Base-by-base conservation (phyloP, 176 grass and related monocot genomes). In the Hyparrhenia diplandra region DNA sequence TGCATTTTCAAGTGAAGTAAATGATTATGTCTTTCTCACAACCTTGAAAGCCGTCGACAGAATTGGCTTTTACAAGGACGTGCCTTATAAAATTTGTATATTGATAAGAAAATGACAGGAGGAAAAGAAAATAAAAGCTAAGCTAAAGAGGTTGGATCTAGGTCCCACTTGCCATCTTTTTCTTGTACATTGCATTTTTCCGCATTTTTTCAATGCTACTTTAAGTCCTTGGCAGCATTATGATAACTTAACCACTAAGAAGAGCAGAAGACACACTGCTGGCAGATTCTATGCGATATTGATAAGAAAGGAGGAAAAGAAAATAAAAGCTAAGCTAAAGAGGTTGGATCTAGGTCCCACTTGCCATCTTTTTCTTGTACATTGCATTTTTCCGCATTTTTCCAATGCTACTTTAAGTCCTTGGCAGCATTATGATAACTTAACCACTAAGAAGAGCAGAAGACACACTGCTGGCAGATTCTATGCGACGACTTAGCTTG, bases 41-140 rank as follows among this genome's bases (percentile, higher is more conserved):
- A 2, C 92, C 83, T 87, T 94, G 80, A 76, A 91, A 94, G 39
- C 92, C 89, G 78, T 91, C 92, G 5, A 89, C 79, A 0, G 83
- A 88, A 47, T 80, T 85, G 47, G 88, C 83, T 72, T 86, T 91
- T 27, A 94, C 66, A n/a, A n/a, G n/a, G n/a, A n/a, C n/a, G n/a
- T n/a, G n/a, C n/a, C n/a, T n/a, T n/a, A n/a, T n/a, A n/a, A n/a
- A n/a, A n/a, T n/a, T n/a, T n/a, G n/a, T n/a, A 69, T 69, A 2
- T 69, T 42, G 20, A 5, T 23, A 42, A 25, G 67, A 69, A 69
- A 43, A 70, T 1, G 67, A 70, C 67, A 27, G 21, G 39, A 23
- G 37, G 23, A 6, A 25, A n/a, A n/a, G n/a, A n/a, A n/a, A 45
- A 43, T 37, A 42, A 68, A 40, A 23, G 14, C 31, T 32, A 64